phyloP scores from a whole-genome alignment of 2,329 filamentous ascomycete species.

The Colletotrichum camelliae region DNA sequence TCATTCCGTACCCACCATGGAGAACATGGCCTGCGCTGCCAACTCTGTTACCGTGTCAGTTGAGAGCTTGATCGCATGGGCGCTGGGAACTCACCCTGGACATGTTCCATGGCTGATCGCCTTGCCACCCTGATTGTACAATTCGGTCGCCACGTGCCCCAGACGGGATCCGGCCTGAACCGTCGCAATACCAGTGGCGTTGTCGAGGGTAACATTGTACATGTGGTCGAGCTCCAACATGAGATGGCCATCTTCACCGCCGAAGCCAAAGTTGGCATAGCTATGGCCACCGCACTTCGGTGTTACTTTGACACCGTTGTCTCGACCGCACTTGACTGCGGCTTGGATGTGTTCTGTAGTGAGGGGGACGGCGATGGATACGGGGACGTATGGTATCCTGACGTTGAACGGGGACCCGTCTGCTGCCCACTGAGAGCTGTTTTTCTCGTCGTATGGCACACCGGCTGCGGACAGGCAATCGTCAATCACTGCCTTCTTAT shows the following conservation, averaged over 20 bases:
- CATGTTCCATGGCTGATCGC: constrained; percentile 50
- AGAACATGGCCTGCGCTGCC: constrained; percentile 51
- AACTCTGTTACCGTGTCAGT: constrained; percentile 31
- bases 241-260: constrained; percentile 44
- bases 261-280: constrained; percentile 55
- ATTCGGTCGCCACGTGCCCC: constrained; percentile 43
- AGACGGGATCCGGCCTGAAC: constrained; percentile 47
- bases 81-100: constrained; percentile 27
- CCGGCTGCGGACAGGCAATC: constrained; percentile 28
- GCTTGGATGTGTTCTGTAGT: constrained; percentile 44
- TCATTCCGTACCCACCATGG: constrained; percentile 41
- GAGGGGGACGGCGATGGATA: constrained; percentile 34
- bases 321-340: constrained; percentile 50
- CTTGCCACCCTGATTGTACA: constrained; percentile 38
- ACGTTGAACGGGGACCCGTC: constrained; percentile 39
- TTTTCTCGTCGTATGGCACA: constrained; percentile 25
- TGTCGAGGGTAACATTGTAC: constrained; percentile 36
- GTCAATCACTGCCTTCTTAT: constrained; percentile 21
- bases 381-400: constrained; percentile 34
- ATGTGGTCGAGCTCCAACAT: constrained; percentile 46
- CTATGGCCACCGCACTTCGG: constrained; percentile 58
- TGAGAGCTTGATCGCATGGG: accelerated
- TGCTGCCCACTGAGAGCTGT: constrained; percentile 33
- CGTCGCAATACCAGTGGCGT: constrained; percentile 32
- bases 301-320: constrained; percentile 50